Percentiles rank a stretch among this genome's conserved stretches.
Conservation (phyloP, 495 filamentous ascomycete genomes). For the Penicillium cinerascens region DNA sequence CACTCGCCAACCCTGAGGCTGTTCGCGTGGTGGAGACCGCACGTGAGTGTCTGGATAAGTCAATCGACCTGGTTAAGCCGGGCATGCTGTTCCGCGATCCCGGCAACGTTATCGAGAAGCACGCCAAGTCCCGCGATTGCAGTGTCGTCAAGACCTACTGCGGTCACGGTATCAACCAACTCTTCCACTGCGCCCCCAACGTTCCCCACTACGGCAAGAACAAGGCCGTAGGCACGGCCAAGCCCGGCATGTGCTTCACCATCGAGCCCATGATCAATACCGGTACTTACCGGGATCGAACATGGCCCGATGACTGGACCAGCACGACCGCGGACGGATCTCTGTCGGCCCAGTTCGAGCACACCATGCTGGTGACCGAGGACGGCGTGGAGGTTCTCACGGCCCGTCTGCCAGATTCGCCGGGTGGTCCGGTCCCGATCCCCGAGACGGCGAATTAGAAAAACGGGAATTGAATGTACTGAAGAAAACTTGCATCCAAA, state of each 20-base stretch:
- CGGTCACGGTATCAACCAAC: constrained; percentile 79
- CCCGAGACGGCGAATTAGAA: constrained; percentile 31
- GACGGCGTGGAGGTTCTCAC: constrained; percentile 92
- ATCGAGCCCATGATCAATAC: constrained; percentile 91
- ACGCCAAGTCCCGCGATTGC: constrained; percentile 72
- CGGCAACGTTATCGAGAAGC: constrained; percentile 80
- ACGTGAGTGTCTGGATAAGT: constrained; percentile 75
- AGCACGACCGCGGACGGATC: constrained; percentile 79
- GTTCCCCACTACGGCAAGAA: constrained; percentile 88
- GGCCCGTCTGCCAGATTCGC: constrained; percentile 73
- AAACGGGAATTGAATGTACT: constrained; percentile 13
- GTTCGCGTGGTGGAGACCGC: constrained; percentile 84
- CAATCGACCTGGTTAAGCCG: constrained; percentile 81
- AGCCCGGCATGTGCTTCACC: constrained; percentile 88
- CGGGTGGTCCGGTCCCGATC: constrained; percentile 78
- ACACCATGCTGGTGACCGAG: constrained; percentile 91
- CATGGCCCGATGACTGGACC: constrained; percentile 92
- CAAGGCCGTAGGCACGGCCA: constrained; percentile 82
- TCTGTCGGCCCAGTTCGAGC: constrained; percentile 86
- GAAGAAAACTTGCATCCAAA: constrained; percentile 12
- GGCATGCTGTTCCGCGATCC: constrained; percentile 82
- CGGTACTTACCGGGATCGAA: constrained; percentile 75
- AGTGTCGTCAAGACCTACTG: constrained; percentile 88
- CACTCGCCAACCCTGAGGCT: constrained; percentile 68
- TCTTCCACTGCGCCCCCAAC: constrained; percentile 83